Conservation (phyloP, 805 yeast species). For the Wickerhamiella australiensis region DNA sequence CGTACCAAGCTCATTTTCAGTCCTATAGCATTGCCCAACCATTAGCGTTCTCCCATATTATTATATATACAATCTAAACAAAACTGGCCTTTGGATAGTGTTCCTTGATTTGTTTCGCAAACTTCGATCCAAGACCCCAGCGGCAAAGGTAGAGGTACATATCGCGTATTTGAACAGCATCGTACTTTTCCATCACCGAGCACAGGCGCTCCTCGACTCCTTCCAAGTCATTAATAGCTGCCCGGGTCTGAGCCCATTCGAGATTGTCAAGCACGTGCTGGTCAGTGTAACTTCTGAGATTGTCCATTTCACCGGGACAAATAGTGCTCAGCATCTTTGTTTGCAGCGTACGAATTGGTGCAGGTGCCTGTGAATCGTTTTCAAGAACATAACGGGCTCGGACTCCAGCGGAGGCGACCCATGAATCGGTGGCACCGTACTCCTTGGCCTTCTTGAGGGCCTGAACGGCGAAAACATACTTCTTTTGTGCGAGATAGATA, state of each 20-base stretch:
- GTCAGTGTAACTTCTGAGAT: slow-evolving; percentile 21
- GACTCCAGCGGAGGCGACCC: slow-evolving; percentile 27
- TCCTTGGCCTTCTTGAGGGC: slow-evolving; percentile 37
- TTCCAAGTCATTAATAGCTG: slow-evolving; percentile 14
- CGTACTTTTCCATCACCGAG: not conserved
- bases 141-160: slow-evolving; percentile 13
- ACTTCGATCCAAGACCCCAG: slow-evolving; percentile 13
- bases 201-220: slow-evolving; percentile 16
- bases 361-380: slow-evolving; percentile 32
- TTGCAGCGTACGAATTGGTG: slow-evolving; percentile 32
- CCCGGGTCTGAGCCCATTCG: slow-evolving; percentile 24
- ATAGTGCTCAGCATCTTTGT: slow-evolving; percentile 22
- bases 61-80: not conserved
- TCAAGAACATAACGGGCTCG: slow-evolving; percentile 28
- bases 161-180: slow-evolving; percentile 10
- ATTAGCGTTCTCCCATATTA: too few relatives aligned
- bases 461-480: slow-evolving; percentile 42
- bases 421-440: slow-evolving; percentile 25
- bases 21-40: too few relatives aligned
- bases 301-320: slow-evolving; percentile 20
- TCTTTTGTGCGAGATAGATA: slow-evolving; percentile 35
- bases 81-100: slow-evolving; percentile 18
- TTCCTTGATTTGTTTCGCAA: slow-evolving; percentile 14
- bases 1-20: too few relatives aligned
- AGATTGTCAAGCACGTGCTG: slow-evolving; percentile 19